Base-by-base conservation (phyloP, 2,329 filamentous ascomycete genomes). In the Penicillium decumbens region DNA sequence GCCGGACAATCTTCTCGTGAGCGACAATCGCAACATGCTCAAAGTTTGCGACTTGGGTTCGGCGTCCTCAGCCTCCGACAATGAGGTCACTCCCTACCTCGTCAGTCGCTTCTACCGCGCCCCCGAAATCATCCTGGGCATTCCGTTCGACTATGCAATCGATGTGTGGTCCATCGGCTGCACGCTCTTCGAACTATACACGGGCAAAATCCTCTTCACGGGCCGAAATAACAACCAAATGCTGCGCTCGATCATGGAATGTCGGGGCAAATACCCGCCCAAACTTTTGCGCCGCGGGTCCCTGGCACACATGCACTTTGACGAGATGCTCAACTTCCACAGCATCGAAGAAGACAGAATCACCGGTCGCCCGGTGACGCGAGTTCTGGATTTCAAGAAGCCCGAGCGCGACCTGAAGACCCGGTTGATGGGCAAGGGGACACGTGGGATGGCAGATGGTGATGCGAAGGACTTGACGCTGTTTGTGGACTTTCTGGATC, bases 121-220 rank as follows among this genome's bases (percentile, higher is more conserved):
- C 3, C 93, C 95, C 2, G 93, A 98, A 73, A 89, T 98, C 65
- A 95, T 98, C 54, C 80, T 98, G 3, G 93, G 93, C n/a, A 91
- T 96, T 76, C 87, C 88, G 8, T 95, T 95, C 68, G 90, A 95
- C 67, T 95, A 92, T 67, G 86, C 87, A 6, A 89, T 97, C 57
- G 93, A 98, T 69, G 88, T 95, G 78, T 98, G 93, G 93, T 95
- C 92, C 6, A 89, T 97, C 58, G 95, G 93, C 32, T 98, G 93
- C 72, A 98, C 93, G 0, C 78, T 97, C 27, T 98, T 95, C 70
- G 93, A 98, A 72, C 78, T 98, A 35, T 97, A 95, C 75, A 97
- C 93, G 0, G 93, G 93, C 64, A 95, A 96, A 70, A 97, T 98
- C 50, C 78, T 98, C 28, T 98, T 98, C 69, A 90, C 89, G 1